Evolutionary conservation across 345 rosid species (phyloP).

Genomic region (Excoecaria cochinchinensis): DNA sequence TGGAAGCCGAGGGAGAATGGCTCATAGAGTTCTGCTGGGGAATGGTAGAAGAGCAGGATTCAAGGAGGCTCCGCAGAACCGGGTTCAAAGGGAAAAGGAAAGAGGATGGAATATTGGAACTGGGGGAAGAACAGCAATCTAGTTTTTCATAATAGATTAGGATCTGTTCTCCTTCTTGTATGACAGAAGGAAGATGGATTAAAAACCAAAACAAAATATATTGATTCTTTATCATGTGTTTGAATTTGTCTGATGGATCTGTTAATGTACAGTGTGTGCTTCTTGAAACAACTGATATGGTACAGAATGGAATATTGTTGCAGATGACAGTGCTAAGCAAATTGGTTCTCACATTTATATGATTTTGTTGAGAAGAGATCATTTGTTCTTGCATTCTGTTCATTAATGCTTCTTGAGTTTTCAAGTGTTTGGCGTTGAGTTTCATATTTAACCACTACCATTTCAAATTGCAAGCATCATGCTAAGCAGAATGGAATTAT

Average conservation of each 20-base stretch:
- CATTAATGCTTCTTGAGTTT: too few relatives aligned
- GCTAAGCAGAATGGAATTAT: too few relatives aligned
- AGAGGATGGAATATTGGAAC: constrained; percentile 69
- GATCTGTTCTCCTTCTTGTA: constrained; percentile 6
- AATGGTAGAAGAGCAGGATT: constrained; percentile 57
- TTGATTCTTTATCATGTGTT: background rate
- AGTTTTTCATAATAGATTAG: background rate
- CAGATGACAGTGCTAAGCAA: background rate
- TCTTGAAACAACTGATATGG: background rate
- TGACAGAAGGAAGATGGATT: background rate
- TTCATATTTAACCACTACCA: too few relatives aligned
- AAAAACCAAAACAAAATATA: background rate
- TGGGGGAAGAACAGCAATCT: constrained; percentile 33
- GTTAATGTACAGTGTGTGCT: constrained; percentile 1
- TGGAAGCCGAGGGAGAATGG: constrained; percentile 78
- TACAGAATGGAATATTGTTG: background rate
- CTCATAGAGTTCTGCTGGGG: constrained; percentile 52
- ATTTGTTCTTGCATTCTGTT: too few relatives aligned
- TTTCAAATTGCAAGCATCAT: too few relatives aligned
- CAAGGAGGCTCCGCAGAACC: constrained; percentile 58
- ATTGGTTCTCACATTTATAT: background rate
- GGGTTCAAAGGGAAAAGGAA: constrained; percentile 58
- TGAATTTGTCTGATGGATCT: background rate
- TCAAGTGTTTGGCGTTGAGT: too few relatives aligned
- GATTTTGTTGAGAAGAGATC: background rate